Evolutionary conservation across 2,329 filamentous ascomycete genomes (phyloP).

Genomic region (Beauveria varroae): DNA sequence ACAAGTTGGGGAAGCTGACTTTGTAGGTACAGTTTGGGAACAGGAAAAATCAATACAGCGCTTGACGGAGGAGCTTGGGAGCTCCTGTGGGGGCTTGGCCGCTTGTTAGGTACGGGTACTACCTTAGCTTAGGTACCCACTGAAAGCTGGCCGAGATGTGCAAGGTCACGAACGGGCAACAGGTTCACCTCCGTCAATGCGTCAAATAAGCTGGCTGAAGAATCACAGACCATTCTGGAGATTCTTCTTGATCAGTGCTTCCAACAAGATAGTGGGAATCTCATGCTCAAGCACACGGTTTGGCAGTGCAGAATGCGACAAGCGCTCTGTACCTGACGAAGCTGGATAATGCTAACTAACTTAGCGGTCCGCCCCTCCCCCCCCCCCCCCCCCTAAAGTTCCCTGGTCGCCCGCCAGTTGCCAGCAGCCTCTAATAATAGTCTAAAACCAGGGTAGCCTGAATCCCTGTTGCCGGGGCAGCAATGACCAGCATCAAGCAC

Average conservation of each 20-base stretch:
- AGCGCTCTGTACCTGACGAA: background rate
- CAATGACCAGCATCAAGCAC: background rate
- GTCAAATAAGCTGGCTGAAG: background rate
- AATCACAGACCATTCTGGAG: too few relatives aligned
- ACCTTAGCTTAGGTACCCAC: background rate
- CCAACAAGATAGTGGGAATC: too few relatives aligned
- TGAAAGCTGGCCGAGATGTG: background rate
- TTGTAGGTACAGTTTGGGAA: background rate
- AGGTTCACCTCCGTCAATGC: background rate
- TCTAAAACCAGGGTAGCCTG: background rate
- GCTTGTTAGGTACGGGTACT: too few relatives aligned
- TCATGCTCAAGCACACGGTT: background rate
- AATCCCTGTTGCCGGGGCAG: slow-evolving; percentile 6
- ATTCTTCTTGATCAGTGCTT: too few relatives aligned
- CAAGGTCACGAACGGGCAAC: background rate
- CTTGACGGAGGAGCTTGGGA: background rate
- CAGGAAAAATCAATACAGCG: slow-evolving; percentile 3
- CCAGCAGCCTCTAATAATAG: too few relatives aligned
- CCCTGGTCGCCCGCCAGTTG: background rate
- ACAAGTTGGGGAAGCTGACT: too few relatives aligned
- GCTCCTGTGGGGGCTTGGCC: slow-evolving; percentile 1
- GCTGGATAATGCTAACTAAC: background rate
- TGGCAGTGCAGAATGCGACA: background rate
- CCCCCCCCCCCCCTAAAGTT: background rate
- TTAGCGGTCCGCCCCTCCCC: background rate